Conservation (phyloP, 1,284 basidiomycete genomes). For the Trichosporon sp. region DNA sequence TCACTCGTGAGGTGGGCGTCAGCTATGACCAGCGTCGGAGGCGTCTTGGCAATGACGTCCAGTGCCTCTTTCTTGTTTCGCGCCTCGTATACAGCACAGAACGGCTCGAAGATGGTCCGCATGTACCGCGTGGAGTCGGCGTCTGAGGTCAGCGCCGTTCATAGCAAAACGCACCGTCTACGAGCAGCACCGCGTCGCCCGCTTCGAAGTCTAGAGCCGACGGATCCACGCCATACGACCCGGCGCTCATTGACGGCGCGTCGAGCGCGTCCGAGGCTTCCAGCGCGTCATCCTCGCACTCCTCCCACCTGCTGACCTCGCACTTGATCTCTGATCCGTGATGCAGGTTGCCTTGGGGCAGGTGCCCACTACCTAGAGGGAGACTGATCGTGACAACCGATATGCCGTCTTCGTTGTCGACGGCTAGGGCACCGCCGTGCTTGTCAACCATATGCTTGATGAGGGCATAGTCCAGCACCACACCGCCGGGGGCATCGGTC, state of each 20-base stretch:
- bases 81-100: slow-evolving; percentile 49
- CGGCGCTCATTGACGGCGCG: too few species aligned
- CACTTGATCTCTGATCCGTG: slow-evolving; percentile 9
- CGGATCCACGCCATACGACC: too few species aligned
- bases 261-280: background rate
- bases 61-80: slow-evolving; percentile 48
- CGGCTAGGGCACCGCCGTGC: slow-evolving; percentile 48
- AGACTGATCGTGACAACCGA: slow-evolving; percentile 36
- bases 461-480: slow-evolving; percentile 5
- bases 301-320: background rate
- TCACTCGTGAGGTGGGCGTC: slow-evolving; percentile 51
- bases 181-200: slow-evolving; percentile 43
- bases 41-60: slow-evolving; percentile 30
- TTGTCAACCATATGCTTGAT: slow-evolving; percentile 50
- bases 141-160: slow-evolving; percentile 9
- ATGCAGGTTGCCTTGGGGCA: slow-evolving; percentile 32
- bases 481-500: too few species aligned
- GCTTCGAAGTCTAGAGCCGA: slow-evolving; percentile 36
- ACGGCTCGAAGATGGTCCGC: slow-evolving; percentile 42
- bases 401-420: slow-evolving; percentile 45
- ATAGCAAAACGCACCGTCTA: slow-evolving; percentile 25
- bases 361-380: slow-evolving; percentile 38
- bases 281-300: background rate
- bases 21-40: slow-evolving; percentile 44
- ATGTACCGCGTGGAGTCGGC: slow-evolving; percentile 42